Base-by-base conservation (phyloP, 108 stramenopile genomes). In the Mediolabrus comicus region DNA sequence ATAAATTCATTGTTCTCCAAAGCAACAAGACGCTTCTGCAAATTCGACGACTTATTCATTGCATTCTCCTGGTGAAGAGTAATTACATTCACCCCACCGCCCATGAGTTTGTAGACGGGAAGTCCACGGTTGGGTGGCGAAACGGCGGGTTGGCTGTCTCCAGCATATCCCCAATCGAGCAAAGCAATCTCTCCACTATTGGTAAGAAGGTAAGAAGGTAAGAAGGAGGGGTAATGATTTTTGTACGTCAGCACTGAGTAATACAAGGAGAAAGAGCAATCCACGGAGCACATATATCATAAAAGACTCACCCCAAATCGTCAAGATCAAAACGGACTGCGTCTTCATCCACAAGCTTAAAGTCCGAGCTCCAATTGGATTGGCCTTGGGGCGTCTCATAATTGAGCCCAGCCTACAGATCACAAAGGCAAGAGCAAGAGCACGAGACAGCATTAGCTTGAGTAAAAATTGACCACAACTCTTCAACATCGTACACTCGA, bases 291-390 rank as follows among this genome's bases (percentile, higher is more conserved):
- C n/a, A n/a, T n/a, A n/a, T n/a, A n/a, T n/a, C n/a, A n/a, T n/a
- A n/a, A n/a, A n/a, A n/a, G n/a, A n/a, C n/a, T n/a, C n/a, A n/a
- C n/a, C 85, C 84, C 17, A 90, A 55, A 61, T 90, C 89, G 52
- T 90, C 86, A 13, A 90, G 78, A 64, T 90, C 89, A 2, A 87
- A 31, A 31, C 89, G 83, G 32, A 78, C 63, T 17, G 77, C 75
- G 59, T 89, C 84, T 28, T 71, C 73, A 60, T 86, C 76, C 12
- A 86, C 51, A 38, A 3, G 12, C 12, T 17, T 46, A 7, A 25
- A 59, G 29, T 61, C 33, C 41, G 62, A 31, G 38, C 29, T 25
- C 38, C 62, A 71, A 1, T 52, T 49, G 34, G 71, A 63, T 71
- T 33, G 9, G 29, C 74, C 79, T 3, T 29, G 39, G 10, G 82